Evolutionary conservation across 352 stramenopile species (phyloP).

Genomic region (Phytophthora colocasiae): DNA sequence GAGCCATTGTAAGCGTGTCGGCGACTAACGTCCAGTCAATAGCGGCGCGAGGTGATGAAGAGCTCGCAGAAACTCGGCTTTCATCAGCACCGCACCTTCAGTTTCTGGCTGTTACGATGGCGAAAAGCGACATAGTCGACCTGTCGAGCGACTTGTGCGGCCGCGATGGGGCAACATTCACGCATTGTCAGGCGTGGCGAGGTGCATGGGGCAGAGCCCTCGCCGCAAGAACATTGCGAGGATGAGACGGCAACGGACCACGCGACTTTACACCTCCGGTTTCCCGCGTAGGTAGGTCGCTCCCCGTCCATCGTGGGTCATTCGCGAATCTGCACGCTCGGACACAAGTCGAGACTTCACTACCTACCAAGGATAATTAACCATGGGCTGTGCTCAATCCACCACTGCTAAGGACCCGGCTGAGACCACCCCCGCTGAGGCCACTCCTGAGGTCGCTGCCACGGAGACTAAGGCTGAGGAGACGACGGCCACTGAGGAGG

Average conservation of each 20-base stretch:
- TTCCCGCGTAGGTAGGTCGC: constrained; percentile 16
- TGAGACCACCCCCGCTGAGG: constrained; percentile 28
- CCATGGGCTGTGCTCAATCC: constrained; percentile 46
- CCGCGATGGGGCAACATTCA: constrained; percentile 9
- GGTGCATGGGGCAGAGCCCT: not conserved
- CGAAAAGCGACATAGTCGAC: constrained; percentile 36
- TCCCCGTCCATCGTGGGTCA: constrained; percentile 22
- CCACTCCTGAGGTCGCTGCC: constrained; percentile 21
- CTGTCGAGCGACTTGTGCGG: constrained; percentile 11
- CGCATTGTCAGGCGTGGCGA: constrained; percentile 13
- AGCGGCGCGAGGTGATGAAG: constrained; percentile 1
- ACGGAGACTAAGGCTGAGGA: constrained; percentile 30
- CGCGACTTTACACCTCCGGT: constrained; percentile 28
- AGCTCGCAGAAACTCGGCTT: constrained; percentile 23
- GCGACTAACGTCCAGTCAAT: constrained; percentile 31
- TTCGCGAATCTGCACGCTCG: constrained; percentile 35
- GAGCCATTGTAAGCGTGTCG: constrained; percentile 8
- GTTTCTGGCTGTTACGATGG: not conserved
- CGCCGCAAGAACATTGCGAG: constrained; percentile 23
- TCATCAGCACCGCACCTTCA: constrained; percentile 19
- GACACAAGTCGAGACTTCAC: constrained; percentile 31
- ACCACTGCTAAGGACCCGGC: constrained; percentile 39
- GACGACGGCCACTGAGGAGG: constrained; percentile 28
- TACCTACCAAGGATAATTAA: constrained; percentile 15
- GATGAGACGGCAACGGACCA: constrained; percentile 23